phyloP scores from a whole-genome alignment of 345 rosid species.

The Garcia nutans region DNA sequence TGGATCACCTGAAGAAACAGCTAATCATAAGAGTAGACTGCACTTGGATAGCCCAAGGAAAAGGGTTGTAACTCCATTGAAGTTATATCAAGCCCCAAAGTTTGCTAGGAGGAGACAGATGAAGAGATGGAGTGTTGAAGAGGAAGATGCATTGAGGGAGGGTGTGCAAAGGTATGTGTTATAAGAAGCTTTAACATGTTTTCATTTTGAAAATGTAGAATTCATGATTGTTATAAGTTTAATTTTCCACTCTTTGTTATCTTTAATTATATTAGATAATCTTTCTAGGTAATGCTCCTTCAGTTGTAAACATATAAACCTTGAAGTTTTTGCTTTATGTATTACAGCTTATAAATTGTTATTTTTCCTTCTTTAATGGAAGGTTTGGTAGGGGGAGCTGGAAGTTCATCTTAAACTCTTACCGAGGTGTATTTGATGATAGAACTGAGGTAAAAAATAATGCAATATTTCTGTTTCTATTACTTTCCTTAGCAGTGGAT shows the following conservation, averaged over 20 bases:
- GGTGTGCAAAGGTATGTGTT: constrained; percentile 6
- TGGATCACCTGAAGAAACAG: background rate
- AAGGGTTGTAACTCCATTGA: background rate
- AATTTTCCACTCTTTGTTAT: background rate
- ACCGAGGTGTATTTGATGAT: constrained; percentile 25
- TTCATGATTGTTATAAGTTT: background rate
- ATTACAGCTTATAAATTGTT: background rate
- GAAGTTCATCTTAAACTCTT: constrained; percentile 38
- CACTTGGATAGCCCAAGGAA: background rate
- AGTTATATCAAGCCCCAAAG: background rate
- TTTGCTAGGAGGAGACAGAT: background rate
- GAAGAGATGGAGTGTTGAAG: constrained; percentile 6
- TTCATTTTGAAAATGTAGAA: background rate
- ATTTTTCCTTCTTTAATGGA: background rate
- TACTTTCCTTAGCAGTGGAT: background rate
- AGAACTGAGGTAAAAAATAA: constrained; percentile 42
- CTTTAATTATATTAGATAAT: background rate
- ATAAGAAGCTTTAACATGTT: background rate
- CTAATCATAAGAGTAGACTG: too few species aligned
- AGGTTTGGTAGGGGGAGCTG: constrained; percentile 55
- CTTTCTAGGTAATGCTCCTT: background rate
- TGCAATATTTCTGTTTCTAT: background rate
- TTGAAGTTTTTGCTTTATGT: background rate
- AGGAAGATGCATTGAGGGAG: constrained; percentile 17
- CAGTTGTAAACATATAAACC: background rate